Percentiles rank a stretch among this genome's conserved stretches.
Conservation (phyloP, 23 red algal genomes). For the Gracilaria gracilis region DNA sequence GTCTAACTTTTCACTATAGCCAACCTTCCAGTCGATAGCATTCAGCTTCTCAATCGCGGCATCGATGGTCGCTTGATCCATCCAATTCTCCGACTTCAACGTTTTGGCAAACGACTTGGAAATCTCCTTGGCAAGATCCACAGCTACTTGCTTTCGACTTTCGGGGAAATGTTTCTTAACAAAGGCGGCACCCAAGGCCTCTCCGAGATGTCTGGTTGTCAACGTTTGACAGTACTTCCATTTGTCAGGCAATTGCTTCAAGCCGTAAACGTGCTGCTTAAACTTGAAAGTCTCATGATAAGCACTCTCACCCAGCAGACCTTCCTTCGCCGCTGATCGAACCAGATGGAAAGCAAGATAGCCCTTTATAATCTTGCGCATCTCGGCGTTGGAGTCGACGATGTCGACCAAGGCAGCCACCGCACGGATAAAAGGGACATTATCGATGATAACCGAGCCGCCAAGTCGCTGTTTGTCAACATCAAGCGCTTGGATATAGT, state of each 20-base stretch:
- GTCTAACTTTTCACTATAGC: slow-evolving; percentile 77
- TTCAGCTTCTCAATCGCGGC: slow-evolving; percentile 75
- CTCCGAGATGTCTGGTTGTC: slow-evolving; percentile 65
- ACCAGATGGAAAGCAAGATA: slow-evolving; percentile 76
- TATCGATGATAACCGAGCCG: slow-evolving; percentile 59
- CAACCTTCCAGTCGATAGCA: slow-evolving; percentile 79
- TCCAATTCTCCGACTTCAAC: slow-evolving; percentile 72
- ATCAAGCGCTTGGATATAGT: slow-evolving; percentile 24
- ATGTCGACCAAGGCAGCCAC: background rate
- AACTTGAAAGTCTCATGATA: slow-evolving; percentile 62
- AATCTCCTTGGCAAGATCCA: slow-evolving; percentile 60
- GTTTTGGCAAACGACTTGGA: slow-evolving; percentile 73
- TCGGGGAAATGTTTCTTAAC: slow-evolving; percentile 78
- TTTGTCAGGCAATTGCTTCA: slow-evolving; percentile 62
- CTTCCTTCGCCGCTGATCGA: slow-evolving; percentile 26
- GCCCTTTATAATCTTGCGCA: slow-evolving; percentile 26
- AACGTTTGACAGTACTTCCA: slow-evolving; percentile 76
- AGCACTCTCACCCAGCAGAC: slow-evolving; percentile 58
- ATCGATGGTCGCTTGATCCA: slow-evolving; percentile 58
- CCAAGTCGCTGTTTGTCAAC: slow-evolving; percentile 27
- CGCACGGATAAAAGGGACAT: slow-evolving; percentile 41
- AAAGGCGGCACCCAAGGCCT: slow-evolving; percentile 80
- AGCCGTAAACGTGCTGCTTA: slow-evolving; percentile 56
- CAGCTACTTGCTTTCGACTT: slow-evolving; percentile 43
- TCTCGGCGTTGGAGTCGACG: slow-evolving; percentile 19